Base-by-base conservation (phyloP, 2,329 filamentous ascomycete species). In the Aspergillaceae sp. region DNA sequence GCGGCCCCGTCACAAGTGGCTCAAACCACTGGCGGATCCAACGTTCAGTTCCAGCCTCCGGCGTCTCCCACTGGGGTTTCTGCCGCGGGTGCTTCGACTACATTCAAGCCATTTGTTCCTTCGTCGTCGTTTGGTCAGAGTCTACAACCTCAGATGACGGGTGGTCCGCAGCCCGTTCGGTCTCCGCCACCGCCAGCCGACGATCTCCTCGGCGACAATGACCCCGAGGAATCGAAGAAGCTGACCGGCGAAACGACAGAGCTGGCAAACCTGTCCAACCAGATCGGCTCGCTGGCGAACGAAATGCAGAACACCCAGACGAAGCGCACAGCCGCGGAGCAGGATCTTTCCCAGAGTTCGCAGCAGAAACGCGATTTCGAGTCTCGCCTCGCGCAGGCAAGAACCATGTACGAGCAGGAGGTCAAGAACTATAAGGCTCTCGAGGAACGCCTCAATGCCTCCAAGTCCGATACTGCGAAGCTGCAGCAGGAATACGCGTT, bases 361-460 rank as follows among this genome's bases (percentile, higher is more conserved):
- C 81, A 83, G 8, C 90, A 97, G 65, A 97, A 96, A 72, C 84
- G 86, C 57, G 91, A 94, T 61, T 91, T 98, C 55, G 92, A 98
- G 71, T 76, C 86, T 54, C 84, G 92, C 26, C 74, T 98, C 29
- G 81, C 87, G 4, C 90, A 96, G 62, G 83, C 96, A 48, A 83
- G 92, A 51, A 73, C 83, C 5, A 79, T 94, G 54, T 98, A 97
- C 61, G 91, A 98, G 65, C 88, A 94, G 61, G 92, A 98, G 69
- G 87, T 88, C 3, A 84, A 88, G 55, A 84, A 88, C 53, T 87
- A 94, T 32, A 89, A 86, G 52, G 78, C 82, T 27, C 73, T 97
- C 2, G 87, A 97, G 65, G 87, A 94, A 56, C 86, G 90, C 53
- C 77, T 97, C 40, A 81, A 77, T 35, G 74, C 77, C 29, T 86